Evolutionary conservation across 2,329 filamentous ascomycete genomes (phyloP).

Genomic region (Pseudogymnoascus sp.): DNA sequence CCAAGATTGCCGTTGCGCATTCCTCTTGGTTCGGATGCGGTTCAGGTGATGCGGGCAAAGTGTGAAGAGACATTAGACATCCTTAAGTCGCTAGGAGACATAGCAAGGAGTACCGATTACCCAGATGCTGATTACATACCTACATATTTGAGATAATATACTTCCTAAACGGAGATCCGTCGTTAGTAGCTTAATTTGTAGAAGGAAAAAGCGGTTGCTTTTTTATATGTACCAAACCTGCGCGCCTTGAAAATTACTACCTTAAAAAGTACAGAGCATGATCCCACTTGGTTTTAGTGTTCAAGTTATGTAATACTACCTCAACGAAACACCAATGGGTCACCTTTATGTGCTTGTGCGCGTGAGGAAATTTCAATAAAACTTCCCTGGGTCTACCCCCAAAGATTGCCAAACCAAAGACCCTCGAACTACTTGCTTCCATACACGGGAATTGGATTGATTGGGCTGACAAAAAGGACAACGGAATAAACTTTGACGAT

Average conservation of each 20-base stretch:
- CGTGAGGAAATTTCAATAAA: neutral
- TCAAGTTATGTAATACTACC: neutral
- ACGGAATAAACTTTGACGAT: neutral
- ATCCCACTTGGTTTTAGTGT: neutral
- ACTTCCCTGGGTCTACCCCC: neutral
- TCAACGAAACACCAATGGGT: neutral
- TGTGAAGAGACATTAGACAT: constrained; percentile 10
- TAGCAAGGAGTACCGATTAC: neutral
- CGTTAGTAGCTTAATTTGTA: neutral
- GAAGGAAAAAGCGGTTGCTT: neutral
- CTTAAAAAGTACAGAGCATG: neutral
- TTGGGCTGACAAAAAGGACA: neutral
- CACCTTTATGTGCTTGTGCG: neutral
- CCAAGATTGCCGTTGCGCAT: constrained; percentile 25
- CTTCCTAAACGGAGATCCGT: neutral
- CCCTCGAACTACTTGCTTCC: neutral
- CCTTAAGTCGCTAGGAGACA: neutral
- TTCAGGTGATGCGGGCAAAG: constrained; percentile 23
- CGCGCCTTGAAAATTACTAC: neutral
- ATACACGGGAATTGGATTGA: neutral
- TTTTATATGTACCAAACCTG: neutral
- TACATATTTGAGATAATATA: neutral
- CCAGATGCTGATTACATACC: neutral
- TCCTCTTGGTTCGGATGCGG: constrained; percentile 30
- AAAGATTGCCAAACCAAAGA: neutral